Conservation (phyloP, 2,329 filamentous ascomycete species). For the Penicillium sp. region DNA sequence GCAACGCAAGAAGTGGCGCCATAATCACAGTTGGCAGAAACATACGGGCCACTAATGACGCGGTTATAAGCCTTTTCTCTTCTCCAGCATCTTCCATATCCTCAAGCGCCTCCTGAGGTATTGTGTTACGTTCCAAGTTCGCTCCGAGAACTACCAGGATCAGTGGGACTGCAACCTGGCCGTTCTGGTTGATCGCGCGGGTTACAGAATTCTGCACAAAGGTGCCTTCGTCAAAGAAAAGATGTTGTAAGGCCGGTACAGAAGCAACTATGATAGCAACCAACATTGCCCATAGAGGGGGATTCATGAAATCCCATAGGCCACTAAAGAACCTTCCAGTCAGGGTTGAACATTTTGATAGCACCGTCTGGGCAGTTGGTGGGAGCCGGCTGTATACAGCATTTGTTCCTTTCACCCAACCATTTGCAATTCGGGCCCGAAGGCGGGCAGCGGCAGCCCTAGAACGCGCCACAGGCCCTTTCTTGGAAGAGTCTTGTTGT, state of each 20-base stretch:
- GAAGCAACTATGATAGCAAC: slow-evolving; percentile 89
- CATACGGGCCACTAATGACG: slow-evolving; percentile 88
- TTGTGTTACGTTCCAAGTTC: slow-evolving; percentile 90
- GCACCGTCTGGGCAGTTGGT: slow-evolving; percentile 54
- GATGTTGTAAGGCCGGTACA: slow-evolving; percentile 76
- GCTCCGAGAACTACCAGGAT: slow-evolving; percentile 95
- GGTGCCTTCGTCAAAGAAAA: slow-evolving; percentile 88
- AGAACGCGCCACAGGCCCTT: slow-evolving; percentile 36
- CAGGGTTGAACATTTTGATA: slow-evolving; percentile 50
- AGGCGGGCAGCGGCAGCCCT: slow-evolving; percentile 30
- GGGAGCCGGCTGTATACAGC: slow-evolving; percentile 58
- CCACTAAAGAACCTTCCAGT: slow-evolving; percentile 64
- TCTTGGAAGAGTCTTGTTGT: slow-evolving; percentile 30
- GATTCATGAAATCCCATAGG: slow-evolving; percentile 95
- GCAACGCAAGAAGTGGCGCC: slow-evolving; percentile 83
- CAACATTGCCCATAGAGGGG: slow-evolving; percentile 96
- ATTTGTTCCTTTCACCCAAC: slow-evolving; percentile 28
- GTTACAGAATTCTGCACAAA: slow-evolving; percentile 94
- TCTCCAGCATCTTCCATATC: slow-evolving; percentile 72
- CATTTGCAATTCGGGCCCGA: slow-evolving; percentile 25
- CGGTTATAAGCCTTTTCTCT: slow-evolving; percentile 79
- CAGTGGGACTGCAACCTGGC: slow-evolving; percentile 88
- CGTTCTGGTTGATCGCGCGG: slow-evolving; percentile 81
- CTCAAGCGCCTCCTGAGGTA: slow-evolving; percentile 67
- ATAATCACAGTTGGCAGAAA: slow-evolving; percentile 88